Evolutionary conservation across 805 yeast species (phyloP), one percentile per base, ranked within the genome.

Genomic region (Ogataea siamensis): DNA sequence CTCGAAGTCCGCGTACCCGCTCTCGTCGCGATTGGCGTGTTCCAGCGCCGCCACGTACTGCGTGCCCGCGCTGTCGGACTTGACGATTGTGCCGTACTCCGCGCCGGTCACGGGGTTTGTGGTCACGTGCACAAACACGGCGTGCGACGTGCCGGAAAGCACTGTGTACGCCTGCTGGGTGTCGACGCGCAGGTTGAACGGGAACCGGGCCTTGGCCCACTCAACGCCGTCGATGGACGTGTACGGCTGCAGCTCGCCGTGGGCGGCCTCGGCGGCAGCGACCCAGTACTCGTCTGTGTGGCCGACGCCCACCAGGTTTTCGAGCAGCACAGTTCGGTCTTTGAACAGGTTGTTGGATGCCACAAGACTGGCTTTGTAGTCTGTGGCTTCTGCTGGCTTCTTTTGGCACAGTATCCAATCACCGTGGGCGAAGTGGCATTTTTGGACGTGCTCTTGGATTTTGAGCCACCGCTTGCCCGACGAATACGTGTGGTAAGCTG

Each of bases 1-100:
- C 54, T 89, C 97, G 56, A 81, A 89, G 60, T 89, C 98, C 35
- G 86, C 96, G 62, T 62, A 87, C 0, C 96, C 97, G 4, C 46
- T 51, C 6, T 51, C 44, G 49, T 87, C 76, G 49, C 96, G 71
- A 60, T 88, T 89, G 15, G 87, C 95, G 38, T 74, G 62, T 9
- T 72, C 75, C 47, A 85, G 68, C 2, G 86, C 62, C 19, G 76
- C 60, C 4, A 83, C 87, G 57, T 83, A 89, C 2, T 83, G 80
- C 2, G 95, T 84, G 43, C 98, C 98, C 49, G 85, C 83, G 11
- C 84, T 80, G 60, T 88, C 87, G 2, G 95, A 86, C 56, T 89
- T 88, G 54, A 89, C 66, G 13, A 89, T 63, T 2, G 85, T 67
- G 10, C 97, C 97, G 57, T 60, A 80, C 50, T 85, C 89, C n/a